phyloP scores from a whole-genome alignment of 345 rosid species.

The Dipteronia sinensis region DNA sequence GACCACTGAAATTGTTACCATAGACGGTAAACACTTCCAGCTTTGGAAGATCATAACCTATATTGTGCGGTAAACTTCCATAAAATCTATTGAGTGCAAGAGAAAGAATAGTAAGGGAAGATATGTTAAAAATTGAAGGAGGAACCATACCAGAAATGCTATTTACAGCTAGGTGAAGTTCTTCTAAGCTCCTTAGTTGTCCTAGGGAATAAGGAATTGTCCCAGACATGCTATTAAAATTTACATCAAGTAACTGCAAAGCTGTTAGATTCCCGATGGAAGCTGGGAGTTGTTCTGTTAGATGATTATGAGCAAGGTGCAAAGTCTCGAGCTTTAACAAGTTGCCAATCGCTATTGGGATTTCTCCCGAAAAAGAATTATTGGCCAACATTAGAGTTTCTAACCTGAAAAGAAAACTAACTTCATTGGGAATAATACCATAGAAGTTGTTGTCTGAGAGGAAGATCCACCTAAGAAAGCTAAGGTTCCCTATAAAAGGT shows the following conservation, averaged over 20 bases:
- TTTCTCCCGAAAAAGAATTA: slow-evolving; percentile 6
- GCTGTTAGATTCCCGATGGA: slow-evolving; percentile 23
- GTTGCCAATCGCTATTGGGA: background rate
- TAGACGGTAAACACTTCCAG: background rate
- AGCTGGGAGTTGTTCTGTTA: slow-evolving; percentile 16
- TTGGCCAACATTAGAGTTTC: background rate
- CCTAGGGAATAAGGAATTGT: slow-evolving; percentile 17
- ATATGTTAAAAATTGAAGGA: slow-evolving; percentile 22
- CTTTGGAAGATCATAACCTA: slow-evolving; percentile 23
- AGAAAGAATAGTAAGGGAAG: background rate
- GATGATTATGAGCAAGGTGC: background rate
- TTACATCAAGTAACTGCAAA: background rate
- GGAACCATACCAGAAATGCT: slow-evolving; percentile 19
- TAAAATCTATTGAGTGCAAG: background rate
- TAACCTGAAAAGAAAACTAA: slow-evolving; percentile 13
- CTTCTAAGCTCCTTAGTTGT: background rate
- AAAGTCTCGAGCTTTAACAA: background rate
- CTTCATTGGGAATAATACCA: slow-evolving; percentile 11
- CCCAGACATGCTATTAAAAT: slow-evolving; percentile 6
- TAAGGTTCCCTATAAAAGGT: background rate
- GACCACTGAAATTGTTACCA: background rate
- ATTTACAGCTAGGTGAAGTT: background rate
- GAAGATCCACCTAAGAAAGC: background rate
- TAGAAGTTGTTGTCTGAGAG: background rate
- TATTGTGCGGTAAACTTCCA: slow-evolving; percentile 15